Conservation (phyloP, 371 early-diverging fungal genomes). For the Mucor irregularis region DNA sequence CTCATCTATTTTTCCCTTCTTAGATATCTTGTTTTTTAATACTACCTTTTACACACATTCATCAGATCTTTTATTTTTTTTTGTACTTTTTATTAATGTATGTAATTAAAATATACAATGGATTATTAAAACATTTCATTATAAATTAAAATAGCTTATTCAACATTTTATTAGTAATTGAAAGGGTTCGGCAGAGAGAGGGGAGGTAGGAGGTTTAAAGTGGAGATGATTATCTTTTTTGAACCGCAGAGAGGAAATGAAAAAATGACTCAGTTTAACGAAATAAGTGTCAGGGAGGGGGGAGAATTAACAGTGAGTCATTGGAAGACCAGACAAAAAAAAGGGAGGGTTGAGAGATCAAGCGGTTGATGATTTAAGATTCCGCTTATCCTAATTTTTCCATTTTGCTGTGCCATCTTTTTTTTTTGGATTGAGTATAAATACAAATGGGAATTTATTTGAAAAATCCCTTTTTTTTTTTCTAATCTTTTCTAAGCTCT, state of each 20-base stretch:
- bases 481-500: conserved; percentile 3
- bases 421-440: too few species aligned
- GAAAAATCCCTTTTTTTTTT: conserved; percentile 1
- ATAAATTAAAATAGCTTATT: too few species aligned
- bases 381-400: not conserved
- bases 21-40: not conserved
- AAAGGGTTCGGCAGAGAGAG: too few species aligned
- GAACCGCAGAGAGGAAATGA: too few species aligned
- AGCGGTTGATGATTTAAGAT: not conserved
- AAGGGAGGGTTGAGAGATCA: not conserved
- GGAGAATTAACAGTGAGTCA: not conserved
- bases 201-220: not conserved
- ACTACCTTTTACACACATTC: not conserved
- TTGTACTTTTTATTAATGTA: not conserved
- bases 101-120: too few species aligned
- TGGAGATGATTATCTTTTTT: not conserved
- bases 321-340: not conserved
- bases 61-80: not conserved
- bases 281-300: not conserved
- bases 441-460: too few species aligned
- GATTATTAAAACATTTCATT: too few species aligned
- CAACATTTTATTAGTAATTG: not conserved
- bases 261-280: conserved; percentile 3
- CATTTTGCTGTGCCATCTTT: not conserved
- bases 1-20: too few species aligned